phyloP scores from a whole-genome alignment of 805 yeast species.

The Metschnikowia arizonensis region DNA sequence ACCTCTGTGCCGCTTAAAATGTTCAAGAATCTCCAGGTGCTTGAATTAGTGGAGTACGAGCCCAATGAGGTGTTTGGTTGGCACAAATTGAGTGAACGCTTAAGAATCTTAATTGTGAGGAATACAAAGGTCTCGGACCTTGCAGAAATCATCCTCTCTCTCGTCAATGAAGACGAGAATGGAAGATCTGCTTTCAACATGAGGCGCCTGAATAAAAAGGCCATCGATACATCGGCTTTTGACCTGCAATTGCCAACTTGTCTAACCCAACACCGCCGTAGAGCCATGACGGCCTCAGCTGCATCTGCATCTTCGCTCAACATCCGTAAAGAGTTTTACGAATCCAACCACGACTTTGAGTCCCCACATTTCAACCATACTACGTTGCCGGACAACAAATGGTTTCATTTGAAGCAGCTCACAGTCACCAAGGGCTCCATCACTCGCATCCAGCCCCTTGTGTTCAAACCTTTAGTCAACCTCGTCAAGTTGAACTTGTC shows the following conservation, averaged over 20 bases:
- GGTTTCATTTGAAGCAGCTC: conserved; percentile 40
- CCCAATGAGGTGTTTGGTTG: conserved; percentile 66
- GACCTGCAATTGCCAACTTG: not conserved
- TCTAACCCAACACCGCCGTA: conserved; percentile 7
- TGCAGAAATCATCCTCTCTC: conserved; percentile 46
- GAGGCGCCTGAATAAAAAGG: conserved; percentile 22
- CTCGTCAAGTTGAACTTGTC: conserved; percentile 53
- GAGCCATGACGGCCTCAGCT: conserved; percentile 16
- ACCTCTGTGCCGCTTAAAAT: conserved; percentile 61
- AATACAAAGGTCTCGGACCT: conserved; percentile 49
- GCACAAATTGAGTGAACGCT: conserved; percentile 51
- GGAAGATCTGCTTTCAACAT: conserved; percentile 34
- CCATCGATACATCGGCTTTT: conserved; percentile 5
- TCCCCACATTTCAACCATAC: conserved; percentile 16
- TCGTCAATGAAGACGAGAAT: conserved; percentile 51
- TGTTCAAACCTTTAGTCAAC: conserved; percentile 38
- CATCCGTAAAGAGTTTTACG: conserved; percentile 8
- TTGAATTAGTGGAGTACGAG: conserved; percentile 57
- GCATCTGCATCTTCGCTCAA: conserved; percentile 4
- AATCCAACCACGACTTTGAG: not conserved
- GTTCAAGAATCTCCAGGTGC: conserved; percentile 58
- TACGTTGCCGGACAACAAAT: conserved; percentile 32
- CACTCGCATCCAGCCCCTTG: conserved; percentile 29
- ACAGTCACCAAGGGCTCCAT: conserved; percentile 40
- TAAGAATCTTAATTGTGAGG: conserved; percentile 52